Base-by-base conservation (phyloP, 208 protist genomes). In the Leishmania guyanensis region DNA sequence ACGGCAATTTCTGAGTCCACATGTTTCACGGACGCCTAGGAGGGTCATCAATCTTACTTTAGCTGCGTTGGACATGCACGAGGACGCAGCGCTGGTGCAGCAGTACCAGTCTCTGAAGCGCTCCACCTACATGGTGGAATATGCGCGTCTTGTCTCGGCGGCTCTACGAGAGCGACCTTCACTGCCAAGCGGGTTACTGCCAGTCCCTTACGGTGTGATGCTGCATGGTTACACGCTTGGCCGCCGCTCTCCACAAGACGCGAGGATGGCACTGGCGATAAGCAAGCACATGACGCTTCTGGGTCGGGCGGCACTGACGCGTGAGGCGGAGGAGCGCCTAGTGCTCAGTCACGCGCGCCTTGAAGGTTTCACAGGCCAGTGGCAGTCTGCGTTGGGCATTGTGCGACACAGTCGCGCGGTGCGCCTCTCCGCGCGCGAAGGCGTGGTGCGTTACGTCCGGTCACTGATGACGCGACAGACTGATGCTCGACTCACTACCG, bases 101-200 rank as follows among this genome's bases (percentile, higher is more conserved):
- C 75, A 85, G 50, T 92, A 89, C 73, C 65, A 64, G 22, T 66
- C 36, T 9, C 82, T 97, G 51, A 54, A 82, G 80, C 29, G 60
- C 0, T 10, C 83, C 2, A 26, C 77, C 12, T 90, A 87, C 46
- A 81, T 91, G 26, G 90, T 97, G 4, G 83, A 88, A 33, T 94
- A 90, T 53, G 87, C 86, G 29, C 82, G 86, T 29, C 60, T 87
- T 10, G 81, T 97, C 33, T 70, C 87, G 1, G 81, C 83, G 0
- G 90, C 89, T 26, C 70, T 97, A 65, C 87, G 90, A 4, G 81
- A 84, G 69, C 85, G 86, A 22, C 92, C 94, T 22, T 72, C 86
- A 65, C 84, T 93, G 39, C 80, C 79, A 10, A 75, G 48, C n/a
- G 89, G 91, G 22, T 82, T 95, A 14, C 78, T 97, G 17, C 94